Conservation (phyloP, 2,329 filamentous ascomycete genomes). For the Ceratocystiopsis sp. region DNA sequence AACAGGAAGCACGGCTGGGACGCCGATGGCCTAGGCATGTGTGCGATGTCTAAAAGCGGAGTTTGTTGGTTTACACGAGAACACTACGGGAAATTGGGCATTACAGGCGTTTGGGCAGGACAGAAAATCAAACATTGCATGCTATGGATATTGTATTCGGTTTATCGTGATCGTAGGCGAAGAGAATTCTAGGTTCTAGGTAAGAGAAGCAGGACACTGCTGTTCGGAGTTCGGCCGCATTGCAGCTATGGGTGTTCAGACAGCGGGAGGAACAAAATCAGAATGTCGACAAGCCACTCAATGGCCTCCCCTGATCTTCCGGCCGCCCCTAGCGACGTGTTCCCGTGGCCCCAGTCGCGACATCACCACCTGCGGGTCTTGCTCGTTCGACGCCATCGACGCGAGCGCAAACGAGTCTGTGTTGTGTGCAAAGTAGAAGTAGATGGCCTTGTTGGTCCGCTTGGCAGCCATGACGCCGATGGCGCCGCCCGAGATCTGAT, state of each 20-base stretch:
- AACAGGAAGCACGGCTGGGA: constrained; percentile 42
- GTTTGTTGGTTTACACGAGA: not conserved
- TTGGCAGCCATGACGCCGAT: constrained; percentile 88
- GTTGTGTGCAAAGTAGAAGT: constrained; percentile 89
- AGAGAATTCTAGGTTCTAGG: not conserved
- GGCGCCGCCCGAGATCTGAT: constrained; percentile 67
- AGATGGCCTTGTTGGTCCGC: constrained; percentile 57
- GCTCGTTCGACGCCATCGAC: constrained; percentile 70
- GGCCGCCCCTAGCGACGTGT: constrained; percentile 21
- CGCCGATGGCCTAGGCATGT: constrained; percentile 21
- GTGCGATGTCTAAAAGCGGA: too few relatives aligned
- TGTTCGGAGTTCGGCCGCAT: not conserved
- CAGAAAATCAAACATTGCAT: not conserved
- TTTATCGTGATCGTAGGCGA: not conserved
- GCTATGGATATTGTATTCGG: not conserved
- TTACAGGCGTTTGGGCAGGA: not conserved
- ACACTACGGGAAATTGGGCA: not conserved
- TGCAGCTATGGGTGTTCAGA: too few relatives aligned
- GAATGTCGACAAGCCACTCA: constrained; percentile 3
- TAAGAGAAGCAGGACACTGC: not conserved
- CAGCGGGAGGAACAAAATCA: too few relatives aligned
- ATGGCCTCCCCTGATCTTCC: constrained; percentile 23
- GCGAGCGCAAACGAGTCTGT: constrained; percentile 78
- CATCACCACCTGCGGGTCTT: constrained; percentile 68
- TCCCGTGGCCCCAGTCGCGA: constrained; percentile 40